Base-by-base conservation (phyloP, 352 stramenopile genomes). In the Thraustochytrium sp. region DNA sequence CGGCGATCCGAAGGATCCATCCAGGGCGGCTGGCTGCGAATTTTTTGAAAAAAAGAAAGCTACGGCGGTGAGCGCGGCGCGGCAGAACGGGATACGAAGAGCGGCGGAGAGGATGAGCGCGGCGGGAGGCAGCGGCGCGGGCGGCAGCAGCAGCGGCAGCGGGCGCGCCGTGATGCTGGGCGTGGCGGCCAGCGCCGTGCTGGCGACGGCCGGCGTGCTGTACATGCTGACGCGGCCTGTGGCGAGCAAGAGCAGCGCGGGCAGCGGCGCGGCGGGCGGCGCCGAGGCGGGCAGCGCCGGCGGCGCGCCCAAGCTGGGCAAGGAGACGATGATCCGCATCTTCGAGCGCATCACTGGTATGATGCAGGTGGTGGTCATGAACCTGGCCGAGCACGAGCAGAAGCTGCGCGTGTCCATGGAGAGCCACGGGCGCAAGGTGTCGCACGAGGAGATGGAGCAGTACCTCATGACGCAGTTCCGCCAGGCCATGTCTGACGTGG, bases 331-430 rank as follows among this genome's bases (percentile, higher is more conserved):
- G 68, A 80, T 80, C 68, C 18, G 31, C 18, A 63, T 80, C 44
- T 80, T 80, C 37, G 68, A 80, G 48, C 48, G 53, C n/a, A 80
- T 80, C 31, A 80, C 68, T 11, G 31, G 53, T 3, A 80, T 63
- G 42, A 80, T 80, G 68, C 68, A 80, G 49, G 37, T 80, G 21
- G 68, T 80, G 5, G 68, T 80, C 34, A 80, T 80, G 68, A 80
- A 80, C 44, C 53, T 80, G 46, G 68, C 68, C 21, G 68, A 80
- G 13, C 68, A 80, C 68, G 68, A 80, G 68, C 68, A 80, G 34
- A 80, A 80, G 68, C n/a, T 80, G 46, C 48, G 68, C 48, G 23
- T 55, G 68, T 55, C 68, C 37, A 37, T 34, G 21, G 46, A 46
- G 53, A 42, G 31, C 34, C 48, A 42, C n/a, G 68, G 68, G 44